Conservation (phyloP, 2,329 filamentous ascomycete genomes). For the Pseudocercospora musae region DNA sequence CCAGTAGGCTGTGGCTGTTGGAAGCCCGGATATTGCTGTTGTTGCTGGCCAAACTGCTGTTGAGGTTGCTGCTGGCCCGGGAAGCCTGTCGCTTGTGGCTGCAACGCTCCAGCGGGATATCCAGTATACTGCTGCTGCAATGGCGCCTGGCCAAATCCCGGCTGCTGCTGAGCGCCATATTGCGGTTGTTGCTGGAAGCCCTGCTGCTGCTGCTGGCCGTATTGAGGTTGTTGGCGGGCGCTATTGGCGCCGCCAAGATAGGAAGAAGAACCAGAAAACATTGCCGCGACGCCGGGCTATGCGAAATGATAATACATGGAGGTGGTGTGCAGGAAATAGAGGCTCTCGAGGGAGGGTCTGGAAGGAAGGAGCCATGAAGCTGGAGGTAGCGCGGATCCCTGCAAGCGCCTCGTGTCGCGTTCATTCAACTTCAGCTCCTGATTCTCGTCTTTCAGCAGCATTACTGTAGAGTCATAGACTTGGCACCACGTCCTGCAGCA, state of each 20-base stretch:
- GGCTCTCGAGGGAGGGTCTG: no score
- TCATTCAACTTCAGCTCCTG: not conserved
- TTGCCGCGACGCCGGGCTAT: conserved; percentile 40
- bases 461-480: no score
- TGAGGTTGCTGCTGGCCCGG: conserved; percentile 30
- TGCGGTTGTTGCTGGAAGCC: conserved; percentile 45
- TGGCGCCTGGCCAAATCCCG: conserved; percentile 50
- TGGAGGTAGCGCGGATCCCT: not conserved
- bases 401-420: not conserved
- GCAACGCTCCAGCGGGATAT: conserved; percentile 48
- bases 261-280: conserved; percentile 89
- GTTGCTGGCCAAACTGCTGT: conserved; percentile 30
- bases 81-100: conserved; percentile 36
- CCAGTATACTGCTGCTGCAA: conserved; percentile 68
- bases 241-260: conserved; percentile 77
- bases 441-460: not conserved
- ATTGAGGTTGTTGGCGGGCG: conserved; percentile 64
- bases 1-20: conserved; percentile 40
- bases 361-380: not conserved
- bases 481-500: not conserved
- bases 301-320: conserved; percentile 5
- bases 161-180: conserved; percentile 49
- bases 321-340: not conserved
- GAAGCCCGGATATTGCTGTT: conserved; percentile 36
- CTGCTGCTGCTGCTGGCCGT: conserved; percentile 48